Evolutionary conservation across 371 early-diverging fungal genomes (phyloP).

Genomic region (Apophysomyces ossiformis): DNA sequence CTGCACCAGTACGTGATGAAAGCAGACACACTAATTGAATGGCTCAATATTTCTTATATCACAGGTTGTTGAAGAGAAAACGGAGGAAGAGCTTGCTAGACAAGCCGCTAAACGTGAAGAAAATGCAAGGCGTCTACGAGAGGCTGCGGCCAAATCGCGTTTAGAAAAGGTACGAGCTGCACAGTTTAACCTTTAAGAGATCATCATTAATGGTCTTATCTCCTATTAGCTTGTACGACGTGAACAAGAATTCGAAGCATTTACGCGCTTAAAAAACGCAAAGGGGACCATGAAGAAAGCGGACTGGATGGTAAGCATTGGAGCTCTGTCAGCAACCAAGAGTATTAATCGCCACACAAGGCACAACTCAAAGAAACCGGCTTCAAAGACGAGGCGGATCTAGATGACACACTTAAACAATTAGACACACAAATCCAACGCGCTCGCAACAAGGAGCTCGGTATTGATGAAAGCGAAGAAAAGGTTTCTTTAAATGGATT

Average conservation of each 20-base stretch:
- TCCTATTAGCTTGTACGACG: slow-evolving; percentile 48
- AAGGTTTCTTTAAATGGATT: slow-evolving; percentile 38
- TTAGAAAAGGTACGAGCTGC: slow-evolving; percentile 69
- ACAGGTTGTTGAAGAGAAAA: slow-evolving; percentile 71
- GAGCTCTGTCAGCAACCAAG: background rate
- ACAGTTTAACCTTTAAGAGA: no score
- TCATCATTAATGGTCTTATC: no score
- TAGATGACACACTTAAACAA: slow-evolving; percentile 74
- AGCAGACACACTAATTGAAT: background rate
- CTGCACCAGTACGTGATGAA: slow-evolving; percentile 51
- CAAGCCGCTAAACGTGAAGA: slow-evolving; percentile 78
- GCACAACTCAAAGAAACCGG: slow-evolving; percentile 66
- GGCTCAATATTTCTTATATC: background rate
- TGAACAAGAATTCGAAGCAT: slow-evolving; percentile 64
- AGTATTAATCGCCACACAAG: slow-evolving; percentile 28
- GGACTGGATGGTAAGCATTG: slow-evolving; percentile 55
- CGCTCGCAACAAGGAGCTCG: slow-evolving; percentile 80
- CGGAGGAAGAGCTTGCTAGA: slow-evolving; percentile 75
- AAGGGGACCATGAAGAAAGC: slow-evolving; percentile 54
- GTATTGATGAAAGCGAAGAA: slow-evolving; percentile 79
- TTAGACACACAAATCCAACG: slow-evolving; percentile 69
- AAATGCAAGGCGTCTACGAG: slow-evolving; percentile 74
- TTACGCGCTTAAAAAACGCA: slow-evolving; percentile 57
- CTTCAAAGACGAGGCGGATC: slow-evolving; percentile 73
- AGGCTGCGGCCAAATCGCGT: slow-evolving; percentile 79